These are phyloP conservation scores for Globisporangium lucens DNA, from an alignment of 352 stramenopile species.

Conservation along the genomic window DNA sequence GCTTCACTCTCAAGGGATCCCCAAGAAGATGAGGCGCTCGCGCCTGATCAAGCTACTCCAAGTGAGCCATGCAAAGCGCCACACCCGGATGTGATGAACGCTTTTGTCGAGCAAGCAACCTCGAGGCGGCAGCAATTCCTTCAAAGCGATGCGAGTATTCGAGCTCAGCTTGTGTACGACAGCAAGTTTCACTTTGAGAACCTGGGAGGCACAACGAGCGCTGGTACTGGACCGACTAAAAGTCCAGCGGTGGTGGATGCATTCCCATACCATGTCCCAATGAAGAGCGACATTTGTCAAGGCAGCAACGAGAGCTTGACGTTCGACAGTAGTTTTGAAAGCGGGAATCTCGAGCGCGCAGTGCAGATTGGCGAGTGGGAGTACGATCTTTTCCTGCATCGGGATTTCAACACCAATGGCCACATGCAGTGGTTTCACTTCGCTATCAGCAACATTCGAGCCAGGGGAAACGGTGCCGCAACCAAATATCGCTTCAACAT, in stretches of 20 bases:
- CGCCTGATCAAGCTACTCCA: constrained; percentile 15
- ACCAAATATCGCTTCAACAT: constrained; percentile 89
- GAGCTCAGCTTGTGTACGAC: constrained; percentile 58
- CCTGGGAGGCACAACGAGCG: background rate
- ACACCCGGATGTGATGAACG: constrained; percentile 11
- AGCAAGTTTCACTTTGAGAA: constrained; percentile 24
- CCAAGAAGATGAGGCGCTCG: background rate
- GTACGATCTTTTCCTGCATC: constrained; percentile 89
- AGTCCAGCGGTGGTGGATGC: background rate
- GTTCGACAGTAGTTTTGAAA: constrained; percentile 93
- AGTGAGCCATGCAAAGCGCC: constrained; percentile 21
- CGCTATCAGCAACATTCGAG: constrained; percentile 72
- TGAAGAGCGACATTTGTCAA: constrained; percentile 23
- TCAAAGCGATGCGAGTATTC: constrained; percentile 23
- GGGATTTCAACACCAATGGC: constrained; percentile 79
- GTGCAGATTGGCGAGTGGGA: constrained; percentile 81
- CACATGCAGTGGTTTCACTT: constrained; percentile 96
- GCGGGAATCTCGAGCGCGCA: constrained; percentile 85
- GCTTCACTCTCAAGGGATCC: background rate
- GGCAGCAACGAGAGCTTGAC: constrained; percentile 40
- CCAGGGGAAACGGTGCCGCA: background rate
- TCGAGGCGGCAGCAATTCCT: constrained; percentile 33
- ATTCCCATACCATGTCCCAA: constrained; percentile 37
- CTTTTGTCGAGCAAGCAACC: constrained; percentile 29
- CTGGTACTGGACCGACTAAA: constrained; percentile 5